Evolutionary conservation across 73 alveolate genomes (phyloP).

Genomic region (Tetrahymena elliotti): DNA sequence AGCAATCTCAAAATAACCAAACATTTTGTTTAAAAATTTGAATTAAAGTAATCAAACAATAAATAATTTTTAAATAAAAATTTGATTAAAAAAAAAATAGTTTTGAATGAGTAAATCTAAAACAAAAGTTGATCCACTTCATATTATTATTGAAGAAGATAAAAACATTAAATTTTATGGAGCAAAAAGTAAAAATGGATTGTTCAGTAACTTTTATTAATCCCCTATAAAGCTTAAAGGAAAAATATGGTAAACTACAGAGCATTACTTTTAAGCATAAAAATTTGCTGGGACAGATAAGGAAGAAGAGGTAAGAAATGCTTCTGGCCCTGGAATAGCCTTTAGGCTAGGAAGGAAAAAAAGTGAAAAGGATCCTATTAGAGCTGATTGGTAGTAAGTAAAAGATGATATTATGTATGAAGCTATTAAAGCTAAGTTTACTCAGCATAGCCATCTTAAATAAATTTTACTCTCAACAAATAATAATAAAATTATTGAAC

Average conservation of each 20-base stretch:
- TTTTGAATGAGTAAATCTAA: background rate
- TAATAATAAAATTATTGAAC: constrained; percentile 27
- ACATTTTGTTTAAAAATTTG: background rate
- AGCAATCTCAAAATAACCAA: background rate
- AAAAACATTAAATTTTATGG: background rate
- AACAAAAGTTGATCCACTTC: background rate
- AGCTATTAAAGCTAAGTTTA: constrained; percentile 42
- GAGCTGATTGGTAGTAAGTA: constrained; percentile 39
- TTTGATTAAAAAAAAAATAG: background rate
- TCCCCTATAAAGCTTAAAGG: constrained; percentile 16
- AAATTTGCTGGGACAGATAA: constrained; percentile 14
- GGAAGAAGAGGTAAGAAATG: constrained; percentile 33
- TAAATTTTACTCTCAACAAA: constrained; percentile 23
- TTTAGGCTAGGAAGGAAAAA: constrained; percentile 38
- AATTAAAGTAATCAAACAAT: background rate
- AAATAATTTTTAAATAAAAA: background rate
- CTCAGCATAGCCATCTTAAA: background rate
- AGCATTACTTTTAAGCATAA: constrained; percentile 49
- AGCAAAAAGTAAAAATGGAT: constrained; percentile 7
- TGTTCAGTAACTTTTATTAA: constrained; percentile 10
- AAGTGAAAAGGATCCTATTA: background rate
- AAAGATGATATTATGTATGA: constrained; percentile 40
- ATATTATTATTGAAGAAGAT: background rate
- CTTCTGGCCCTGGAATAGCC: constrained; percentile 32
- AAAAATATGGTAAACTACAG: constrained; percentile 31